Evolutionary conservation across 805 yeast species (phyloP).

Genomic region (Jamesozyma hellenica): DNA sequence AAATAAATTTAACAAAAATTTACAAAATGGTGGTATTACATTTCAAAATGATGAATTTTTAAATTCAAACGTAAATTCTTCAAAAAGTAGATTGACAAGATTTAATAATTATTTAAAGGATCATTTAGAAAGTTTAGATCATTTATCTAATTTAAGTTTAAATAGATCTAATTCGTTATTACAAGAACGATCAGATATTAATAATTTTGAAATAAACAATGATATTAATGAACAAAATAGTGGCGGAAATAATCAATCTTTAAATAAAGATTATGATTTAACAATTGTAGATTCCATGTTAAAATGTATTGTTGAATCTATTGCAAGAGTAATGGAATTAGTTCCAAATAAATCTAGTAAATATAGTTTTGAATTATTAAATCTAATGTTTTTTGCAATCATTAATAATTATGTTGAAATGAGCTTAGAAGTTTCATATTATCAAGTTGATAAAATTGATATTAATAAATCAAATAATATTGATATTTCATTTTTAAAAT

Average conservation of each 20-base stretch:
- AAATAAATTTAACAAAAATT: slow-evolving; percentile 24
- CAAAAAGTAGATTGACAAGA: slow-evolving; percentile 37
- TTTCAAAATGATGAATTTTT: slow-evolving; percentile 1
- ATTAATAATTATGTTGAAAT: slow-evolving; percentile 68
- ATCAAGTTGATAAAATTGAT: slow-evolving; percentile 33
- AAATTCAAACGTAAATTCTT: neutral
- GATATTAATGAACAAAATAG: neutral
- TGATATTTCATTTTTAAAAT: slow-evolving; percentile 38
- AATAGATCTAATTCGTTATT: neutral
- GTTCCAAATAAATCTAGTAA: slow-evolving; percentile 53
- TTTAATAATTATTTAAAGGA: slow-evolving; percentile 49
- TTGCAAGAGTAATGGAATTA: slow-evolving; percentile 67
- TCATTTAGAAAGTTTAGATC: slow-evolving; percentile 35
- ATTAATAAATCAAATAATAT: slow-evolving; percentile 21
- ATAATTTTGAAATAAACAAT: neutral
- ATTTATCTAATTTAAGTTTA: slow-evolving; percentile 18
- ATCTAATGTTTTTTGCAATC: slow-evolving; percentile 54
- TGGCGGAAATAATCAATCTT: slow-evolving; percentile 1
- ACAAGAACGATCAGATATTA: neutral
- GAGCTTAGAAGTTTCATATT: slow-evolving; percentile 63
- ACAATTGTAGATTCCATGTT: slow-evolving; percentile 51
- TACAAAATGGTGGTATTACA: slow-evolving; percentile 9
- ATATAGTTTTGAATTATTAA: slow-evolving; percentile 55
- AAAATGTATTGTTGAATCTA: slow-evolving; percentile 63
- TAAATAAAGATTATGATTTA: slow-evolving; percentile 28